Conservation (phyloP, 2,329 filamentous ascomycete species). For the Diaporthe vaccinii region DNA sequence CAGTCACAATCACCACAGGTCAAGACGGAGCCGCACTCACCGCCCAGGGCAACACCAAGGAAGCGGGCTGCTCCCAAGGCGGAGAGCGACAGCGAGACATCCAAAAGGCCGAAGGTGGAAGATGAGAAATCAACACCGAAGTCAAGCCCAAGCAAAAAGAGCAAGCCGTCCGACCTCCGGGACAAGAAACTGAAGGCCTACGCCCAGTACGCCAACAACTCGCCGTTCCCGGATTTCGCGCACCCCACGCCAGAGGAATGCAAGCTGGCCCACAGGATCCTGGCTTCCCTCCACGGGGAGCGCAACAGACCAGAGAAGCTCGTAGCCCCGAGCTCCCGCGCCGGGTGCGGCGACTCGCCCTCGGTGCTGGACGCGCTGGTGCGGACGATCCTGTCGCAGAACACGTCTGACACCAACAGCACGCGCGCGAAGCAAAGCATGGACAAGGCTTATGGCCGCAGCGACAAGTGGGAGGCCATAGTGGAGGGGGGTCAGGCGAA, state of each 20-base stretch:
- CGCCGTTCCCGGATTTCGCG: conserved; percentile 77
- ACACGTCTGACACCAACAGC: conserved; percentile 68
- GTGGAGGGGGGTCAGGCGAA: conserved; percentile 54
- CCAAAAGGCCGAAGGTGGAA: conserved; percentile 36
- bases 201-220: conserved; percentile 54
- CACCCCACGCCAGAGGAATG: conserved; percentile 78
- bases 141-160: conserved; percentile 37
- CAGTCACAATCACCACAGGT: conserved; percentile 3
- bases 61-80: conserved; percentile 38
- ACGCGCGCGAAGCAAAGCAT: conserved; percentile 69
- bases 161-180: conserved; percentile 47
- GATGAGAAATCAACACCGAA: conserved; percentile 17
- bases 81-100: conserved; percentile 10
- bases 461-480: conserved; percentile 59
- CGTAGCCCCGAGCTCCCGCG: conserved; percentile 72
- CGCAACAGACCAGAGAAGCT: conserved; percentile 72
- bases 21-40: conserved; percentile 23
- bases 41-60: conserved; percentile 6
- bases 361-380: conserved; percentile 66
- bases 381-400: conserved; percentile 66
- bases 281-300: conserved; percentile 75
- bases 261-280: conserved; percentile 74
- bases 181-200: conserved; percentile 60
- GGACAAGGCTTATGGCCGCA: conserved; percentile 59
- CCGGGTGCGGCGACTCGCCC: conserved; percentile 70